Percentiles rank a stretch among this genome's conserved stretches.
These are phyloP conservation scores for Scheffersomyces segobiensis DNA, from an alignment of 1,139 yeast genomes.

Conservation along the genomic window DNA sequence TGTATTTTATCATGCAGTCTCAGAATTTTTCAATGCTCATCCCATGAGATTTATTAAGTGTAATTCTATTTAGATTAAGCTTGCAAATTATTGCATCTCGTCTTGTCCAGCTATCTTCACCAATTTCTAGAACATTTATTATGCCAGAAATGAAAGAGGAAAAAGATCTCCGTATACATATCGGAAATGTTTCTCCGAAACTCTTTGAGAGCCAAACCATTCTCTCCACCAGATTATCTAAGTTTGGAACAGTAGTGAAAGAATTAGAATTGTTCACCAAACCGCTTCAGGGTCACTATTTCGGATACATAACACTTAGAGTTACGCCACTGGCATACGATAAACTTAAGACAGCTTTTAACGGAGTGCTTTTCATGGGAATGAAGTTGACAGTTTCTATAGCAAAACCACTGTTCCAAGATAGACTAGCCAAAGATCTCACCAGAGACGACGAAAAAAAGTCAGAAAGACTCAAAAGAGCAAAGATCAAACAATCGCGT, in stretches of 20 bases:
- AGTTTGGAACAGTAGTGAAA: constrained; percentile 47
- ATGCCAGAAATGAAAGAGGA: constrained; percentile 3
- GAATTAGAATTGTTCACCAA: constrained; percentile 54
- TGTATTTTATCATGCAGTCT: background rate
- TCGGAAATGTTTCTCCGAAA: constrained; percentile 64
- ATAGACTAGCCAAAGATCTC: constrained; percentile 45
- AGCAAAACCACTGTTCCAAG: constrained; percentile 40
- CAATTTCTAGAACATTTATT: constrained; percentile 2
- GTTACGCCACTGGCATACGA: constrained; percentile 45
- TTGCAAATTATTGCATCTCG: background rate
- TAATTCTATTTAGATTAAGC: background rate
- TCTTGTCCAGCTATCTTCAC: background rate
- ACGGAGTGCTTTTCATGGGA: constrained; percentile 78
- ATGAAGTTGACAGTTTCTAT: constrained; percentile 55
- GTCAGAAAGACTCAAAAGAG: constrained; percentile 25
- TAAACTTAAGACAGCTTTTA: constrained; percentile 54
- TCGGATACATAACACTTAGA: constrained; percentile 66
- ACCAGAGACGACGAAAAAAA: constrained; percentile 37
- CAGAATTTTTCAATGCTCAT: constrained; percentile 3
- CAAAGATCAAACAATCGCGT: constrained; percentile 42
- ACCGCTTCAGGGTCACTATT: constrained; percentile 50
- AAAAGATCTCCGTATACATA: constrained; percentile 50
- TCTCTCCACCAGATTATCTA: constrained; percentile 47
- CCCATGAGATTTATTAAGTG: background rate
- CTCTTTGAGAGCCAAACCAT: constrained; percentile 46